phyloP scores from a whole-genome alignment of 257 asterid genomes.

The Apocynum venetum region DNA sequence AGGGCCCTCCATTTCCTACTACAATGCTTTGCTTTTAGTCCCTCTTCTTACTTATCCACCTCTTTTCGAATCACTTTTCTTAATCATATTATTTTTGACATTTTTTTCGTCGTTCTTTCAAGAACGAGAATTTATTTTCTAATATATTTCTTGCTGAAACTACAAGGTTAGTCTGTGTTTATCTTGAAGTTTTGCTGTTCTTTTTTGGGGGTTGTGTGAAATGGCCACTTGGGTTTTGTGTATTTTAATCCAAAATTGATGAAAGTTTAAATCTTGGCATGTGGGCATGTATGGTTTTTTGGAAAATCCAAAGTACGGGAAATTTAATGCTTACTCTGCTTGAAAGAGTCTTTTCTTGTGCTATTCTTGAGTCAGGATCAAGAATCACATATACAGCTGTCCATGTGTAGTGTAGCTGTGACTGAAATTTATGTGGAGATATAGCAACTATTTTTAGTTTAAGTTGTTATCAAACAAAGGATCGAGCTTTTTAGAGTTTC shows the following conservation, averaged over 20 bases:
- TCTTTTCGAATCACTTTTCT: background rate
- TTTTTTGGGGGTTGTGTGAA: background rate
- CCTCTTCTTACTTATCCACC: constrained; percentile 1
- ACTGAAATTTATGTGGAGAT: constrained; percentile 9
- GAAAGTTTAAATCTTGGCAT: constrained; percentile 26
- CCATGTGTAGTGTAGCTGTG: constrained; percentile 26
- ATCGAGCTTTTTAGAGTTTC: constrained; percentile 8
- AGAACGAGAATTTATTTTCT: background rate
- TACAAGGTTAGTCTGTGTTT: background rate
- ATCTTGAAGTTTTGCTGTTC: background rate
- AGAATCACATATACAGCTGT: constrained; percentile 26
- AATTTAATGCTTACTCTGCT: constrained; percentile 4
- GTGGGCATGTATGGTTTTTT: constrained; percentile 27
- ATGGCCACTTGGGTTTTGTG: constrained; percentile 10
- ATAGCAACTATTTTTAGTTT: background rate
- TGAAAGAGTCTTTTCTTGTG: constrained; percentile 19
- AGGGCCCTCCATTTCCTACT: constrained; percentile 34
- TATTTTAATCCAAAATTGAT: constrained; percentile 2
- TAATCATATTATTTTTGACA: background rate
- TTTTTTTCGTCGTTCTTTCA: background rate
- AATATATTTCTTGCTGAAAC: background rate
- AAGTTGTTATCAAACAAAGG: background rate
- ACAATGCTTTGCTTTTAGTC: constrained; percentile 16
- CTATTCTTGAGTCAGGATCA: constrained; percentile 23
- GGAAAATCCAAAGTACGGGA: constrained; percentile 16